Evolutionary conservation across 257 asterid genomes (phyloP).

Genomic region (Ilex aquifolium): DNA sequence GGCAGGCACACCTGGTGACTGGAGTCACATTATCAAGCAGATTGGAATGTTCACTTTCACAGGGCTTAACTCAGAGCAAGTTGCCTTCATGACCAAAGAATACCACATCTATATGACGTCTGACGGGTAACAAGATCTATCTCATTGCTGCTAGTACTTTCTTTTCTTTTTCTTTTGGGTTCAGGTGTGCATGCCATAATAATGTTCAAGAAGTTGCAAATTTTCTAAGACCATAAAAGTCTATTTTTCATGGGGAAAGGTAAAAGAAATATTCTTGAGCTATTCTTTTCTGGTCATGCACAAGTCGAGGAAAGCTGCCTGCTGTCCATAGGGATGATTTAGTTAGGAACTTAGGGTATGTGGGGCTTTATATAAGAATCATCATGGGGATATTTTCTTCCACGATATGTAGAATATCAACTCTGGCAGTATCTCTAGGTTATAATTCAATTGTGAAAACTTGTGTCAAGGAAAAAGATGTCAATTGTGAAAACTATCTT

Average conservation of each 20-base stretch:
- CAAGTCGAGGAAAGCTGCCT: not conserved
- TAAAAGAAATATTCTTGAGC: not conserved
- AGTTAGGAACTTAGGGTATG: too few relatives aligned
- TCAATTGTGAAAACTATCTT: too few relatives aligned
- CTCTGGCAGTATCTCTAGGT: too few relatives aligned
- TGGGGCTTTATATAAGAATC: too few relatives aligned
- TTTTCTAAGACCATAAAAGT: not conserved
- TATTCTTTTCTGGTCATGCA: not conserved
- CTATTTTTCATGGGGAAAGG: not conserved
- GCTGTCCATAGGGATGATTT: too few relatives aligned
- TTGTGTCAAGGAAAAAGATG: too few relatives aligned
- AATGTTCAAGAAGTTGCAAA: not conserved
- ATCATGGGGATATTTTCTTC: too few relatives aligned
- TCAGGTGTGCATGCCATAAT: too few relatives aligned
- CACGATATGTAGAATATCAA: too few relatives aligned
- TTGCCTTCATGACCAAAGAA: slow-evolving; percentile 71
- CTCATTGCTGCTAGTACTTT: not conserved
- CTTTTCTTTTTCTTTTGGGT: too few relatives aligned
- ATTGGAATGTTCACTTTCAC: slow-evolving; percentile 89
- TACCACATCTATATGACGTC: slow-evolving; percentile 86
- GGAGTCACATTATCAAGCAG: slow-evolving; percentile 85
- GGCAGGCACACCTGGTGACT: slow-evolving; percentile 84
- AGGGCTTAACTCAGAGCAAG: slow-evolving; percentile 61
- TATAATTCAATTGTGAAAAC: too few relatives aligned
- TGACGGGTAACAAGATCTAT: slow-evolving; percentile 51